Base-by-base conservation (phyloP, 2,329 filamentous ascomycete genomes). In the Dactylonectria macrodidyma region DNA sequence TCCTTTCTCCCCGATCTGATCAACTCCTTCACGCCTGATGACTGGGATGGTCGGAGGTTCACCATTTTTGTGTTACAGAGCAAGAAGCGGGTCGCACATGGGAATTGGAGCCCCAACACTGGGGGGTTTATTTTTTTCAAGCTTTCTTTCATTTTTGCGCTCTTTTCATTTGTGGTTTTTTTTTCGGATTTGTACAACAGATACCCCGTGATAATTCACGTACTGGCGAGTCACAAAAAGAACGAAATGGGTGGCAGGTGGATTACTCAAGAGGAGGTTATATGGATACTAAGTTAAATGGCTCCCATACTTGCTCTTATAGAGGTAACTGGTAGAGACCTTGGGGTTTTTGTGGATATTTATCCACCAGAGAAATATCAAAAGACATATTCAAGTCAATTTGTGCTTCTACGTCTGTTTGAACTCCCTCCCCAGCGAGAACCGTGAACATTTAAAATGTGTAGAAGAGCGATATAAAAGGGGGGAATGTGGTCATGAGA, bases 101-200 rank as follows among this genome's bases (percentile, higher is more conserved):
- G 7, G 26, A 48, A 59, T 51, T 65, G 30, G 47, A 38, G 41
- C 38, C 48, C 38, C 51, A 55, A 50, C 14, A 33, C 9, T 36
- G 50, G 38, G 54, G 50, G n/a, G 19, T 50, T 54, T 59, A 19
- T 19, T 58, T 24, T 59, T 60, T 67, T 67, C 22, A 33, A 59
- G 44, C 57, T 36, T 44, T 50, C 63, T 75, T 69, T 71, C 71
- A 67, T 7, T 76, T 76, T 74, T 52, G 34, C 58, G 64, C 59
- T 34, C 26, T 62, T 59, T 59, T 62, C 68, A 65, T 59, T 68
- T 65, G 50, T 46, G 16, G 47, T 51, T 67, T 66, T 66, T 55
- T 62, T 75, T 71, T 67, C 61, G 68, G 66, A 74, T 63, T 71
- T 76, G 74, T 76, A 76, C 63, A 76, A 75, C 73, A 76, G 73